Evolutionary conservation across 106 monocot genomes (phyloP), one percentile per base, ranked within the genome.

Genomic region (Dioscorea alata): DNA sequence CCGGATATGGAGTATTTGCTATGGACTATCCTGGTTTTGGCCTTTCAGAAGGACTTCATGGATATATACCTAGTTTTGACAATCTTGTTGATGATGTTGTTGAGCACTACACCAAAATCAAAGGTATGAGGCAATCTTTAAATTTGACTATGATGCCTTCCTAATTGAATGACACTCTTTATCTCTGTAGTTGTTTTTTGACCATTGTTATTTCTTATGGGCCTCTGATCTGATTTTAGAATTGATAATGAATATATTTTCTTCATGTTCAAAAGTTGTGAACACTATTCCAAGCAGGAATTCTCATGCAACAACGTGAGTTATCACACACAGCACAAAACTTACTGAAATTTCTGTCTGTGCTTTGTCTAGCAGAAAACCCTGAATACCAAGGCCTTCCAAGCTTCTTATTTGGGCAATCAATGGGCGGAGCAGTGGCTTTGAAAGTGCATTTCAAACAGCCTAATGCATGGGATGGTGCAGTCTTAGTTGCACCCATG

Each of bases 391-490:
- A 79, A 74, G 66, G 74, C 21, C 75, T 92, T n/a, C 96, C 96
- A 42, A 79, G 80, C 64, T 97, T 92, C 70, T 63, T 97, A 17
- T 89, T 97, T 84, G 96, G 96, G 13, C 92, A 92, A 78, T 92
- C 96, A 18, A 80, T 97, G 92, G 96, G 96, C 64, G 96, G 92
- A 60, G 96, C 96, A 63, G 88, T 96, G 76, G 88, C 96, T 59
- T 65, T 96, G 68, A 96, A 96, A 65, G 69, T 92, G 53, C 91
- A 92, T 64, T 86, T 96, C 33, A 84, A 84, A 23, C 85, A 89
- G 53, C 80, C 89, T 2, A 48, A 68, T 70, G 73, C 71, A 56
- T 97, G 96, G 96, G 61, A 85, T 84, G 96, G 96, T 70, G 91
- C 96, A 32, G 66, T 97, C 22, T 75, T 97, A 22, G 89, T 97